These are phyloP conservation scores for Colletotrichum sp. DNA, from an alignment of 2,329 filamentous ascomycete species.

Conservation along the genomic window DNA sequence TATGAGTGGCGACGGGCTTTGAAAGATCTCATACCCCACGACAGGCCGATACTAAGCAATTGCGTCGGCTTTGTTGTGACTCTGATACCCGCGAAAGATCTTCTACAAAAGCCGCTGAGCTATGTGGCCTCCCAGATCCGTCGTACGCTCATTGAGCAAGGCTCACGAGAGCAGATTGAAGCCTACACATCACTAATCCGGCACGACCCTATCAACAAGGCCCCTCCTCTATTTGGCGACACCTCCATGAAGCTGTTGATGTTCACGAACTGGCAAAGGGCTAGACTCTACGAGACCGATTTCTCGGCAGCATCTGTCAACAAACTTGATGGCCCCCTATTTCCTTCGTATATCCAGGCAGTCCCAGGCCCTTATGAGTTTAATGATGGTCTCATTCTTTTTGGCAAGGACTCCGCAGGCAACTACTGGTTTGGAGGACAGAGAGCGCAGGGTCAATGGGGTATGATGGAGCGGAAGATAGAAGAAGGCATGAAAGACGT, in stretches of 20 bases:
- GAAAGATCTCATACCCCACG: background rate
- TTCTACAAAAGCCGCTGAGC: background rate
- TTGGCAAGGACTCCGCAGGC: constrained; percentile 33
- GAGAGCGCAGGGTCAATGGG: constrained; percentile 26
- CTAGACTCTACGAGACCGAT: constrained; percentile 30
- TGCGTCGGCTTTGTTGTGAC: background rate
- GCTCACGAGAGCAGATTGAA: background rate
- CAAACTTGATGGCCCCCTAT: background rate
- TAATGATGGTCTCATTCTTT: constrained; percentile 25
- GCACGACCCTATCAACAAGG: constrained; percentile 20
- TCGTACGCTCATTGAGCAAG: background rate
- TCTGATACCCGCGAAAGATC: background rate
- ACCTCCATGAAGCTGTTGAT: constrained; percentile 33
- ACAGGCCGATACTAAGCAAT: background rate
- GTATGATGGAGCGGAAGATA: constrained; percentile 18
- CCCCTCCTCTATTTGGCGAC: constrained; percentile 35
- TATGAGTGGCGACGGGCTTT: background rate
- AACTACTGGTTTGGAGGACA: constrained; percentile 34
- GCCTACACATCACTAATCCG: background rate
- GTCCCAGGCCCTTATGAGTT: constrained; percentile 18
- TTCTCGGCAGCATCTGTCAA: background rate
- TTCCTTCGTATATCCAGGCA: constrained; percentile 23
- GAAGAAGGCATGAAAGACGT: background rate
- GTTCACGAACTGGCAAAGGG: constrained; percentile 37
- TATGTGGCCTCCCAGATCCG: background rate